Percentiles rank a stretch among this genome's conserved stretches.
Conservation (phyloP, 106 monocot species). For the Chionographis japonica region DNA sequence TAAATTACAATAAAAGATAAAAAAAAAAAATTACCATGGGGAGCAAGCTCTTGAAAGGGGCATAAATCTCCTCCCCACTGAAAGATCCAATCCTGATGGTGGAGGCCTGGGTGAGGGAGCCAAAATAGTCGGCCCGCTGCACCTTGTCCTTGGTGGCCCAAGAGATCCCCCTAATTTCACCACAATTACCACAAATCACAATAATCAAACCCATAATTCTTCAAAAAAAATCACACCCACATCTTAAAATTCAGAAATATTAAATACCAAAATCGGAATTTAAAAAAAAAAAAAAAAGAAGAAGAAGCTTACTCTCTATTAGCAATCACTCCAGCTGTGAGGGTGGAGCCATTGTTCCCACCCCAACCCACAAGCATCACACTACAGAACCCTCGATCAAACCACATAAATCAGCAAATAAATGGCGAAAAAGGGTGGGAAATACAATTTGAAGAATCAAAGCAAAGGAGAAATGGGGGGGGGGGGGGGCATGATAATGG, state of each 20-base stretch:
- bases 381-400: slow-evolving; percentile 13
- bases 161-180: slow-evolving; percentile 65
- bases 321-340: slow-evolving; percentile 90
- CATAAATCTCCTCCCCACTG: slow-evolving; percentile 95
- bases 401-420: background rate
- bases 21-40: slow-evolving; percentile 61
- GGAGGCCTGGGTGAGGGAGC: slow-evolving; percentile 89
- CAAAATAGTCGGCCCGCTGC: slow-evolving; percentile 89
- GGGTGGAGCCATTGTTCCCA: slow-evolving; percentile 95
- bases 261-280: too few species aligned
- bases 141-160: slow-evolving; percentile 97
- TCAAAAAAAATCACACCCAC: background rate
- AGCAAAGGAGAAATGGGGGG: background rate
- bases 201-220: too few species aligned
- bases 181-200: background rate
- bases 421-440: background rate
- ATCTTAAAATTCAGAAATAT: too few species aligned
- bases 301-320: slow-evolving; percentile 69
- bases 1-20: background rate
- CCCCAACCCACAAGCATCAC: slow-evolving; percentile 99
- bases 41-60: slow-evolving; percentile 93
- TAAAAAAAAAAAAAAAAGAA: background rate
- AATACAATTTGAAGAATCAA: background rate
- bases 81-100: slow-evolving; percentile 82
- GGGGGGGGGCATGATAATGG: background rate